Evolutionary conservation across 768 basidiomycete species (phyloP), one percentile per base, ranked within the genome.

Genomic region (Leccinum truebloodii): DNA sequence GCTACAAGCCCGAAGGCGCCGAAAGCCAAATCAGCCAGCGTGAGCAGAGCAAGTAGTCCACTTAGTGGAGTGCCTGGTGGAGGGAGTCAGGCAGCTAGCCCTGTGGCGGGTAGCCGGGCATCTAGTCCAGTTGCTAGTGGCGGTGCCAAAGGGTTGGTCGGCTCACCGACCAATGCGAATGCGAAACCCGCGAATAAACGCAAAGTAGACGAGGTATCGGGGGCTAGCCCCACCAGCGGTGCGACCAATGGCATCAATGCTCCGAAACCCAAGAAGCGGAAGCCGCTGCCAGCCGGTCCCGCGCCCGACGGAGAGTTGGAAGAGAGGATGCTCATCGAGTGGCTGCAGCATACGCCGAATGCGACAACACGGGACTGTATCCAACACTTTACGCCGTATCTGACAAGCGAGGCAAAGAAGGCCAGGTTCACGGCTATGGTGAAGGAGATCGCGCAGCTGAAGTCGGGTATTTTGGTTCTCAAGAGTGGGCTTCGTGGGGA

Each of bases 351-450:
- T 53, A 86, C 84, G 39, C 79, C 84, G n/a, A 83, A 83, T 61
- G 84, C 89, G 55, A 86, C 85, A 58, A 93, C 91, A 35, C 80
- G 86, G 61, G 89, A 92, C 66, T 92, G 90, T 68, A 92, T 93
- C 62, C 83, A 85, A 55, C 82, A 90, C 70, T 94, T 93, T 69
- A 86, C 86, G 62, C 85, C 86, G 16, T 92, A 90, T 66, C 71
- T 93, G 55, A 86, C 83, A 32, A 86, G 86, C 67, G 81, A 80
- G 52, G 82, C 80, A 64, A 88, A 86, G 79, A 92, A 92, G 80
- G 69, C 73, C 52, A 85, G 81, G 73, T 92, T 94, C 69, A 89
- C 90, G n/a, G 81, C 79, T 10, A 80, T 94, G 73, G 87, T 94
- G 51, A 87, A 89, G 77, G 86, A 92, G 73, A 86, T 92, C 50